Evolutionary conservation across 441 rosid genomes (phyloP), one percentile per base, ranked within the genome.

Genomic region (Pelargonium australe): DNA sequence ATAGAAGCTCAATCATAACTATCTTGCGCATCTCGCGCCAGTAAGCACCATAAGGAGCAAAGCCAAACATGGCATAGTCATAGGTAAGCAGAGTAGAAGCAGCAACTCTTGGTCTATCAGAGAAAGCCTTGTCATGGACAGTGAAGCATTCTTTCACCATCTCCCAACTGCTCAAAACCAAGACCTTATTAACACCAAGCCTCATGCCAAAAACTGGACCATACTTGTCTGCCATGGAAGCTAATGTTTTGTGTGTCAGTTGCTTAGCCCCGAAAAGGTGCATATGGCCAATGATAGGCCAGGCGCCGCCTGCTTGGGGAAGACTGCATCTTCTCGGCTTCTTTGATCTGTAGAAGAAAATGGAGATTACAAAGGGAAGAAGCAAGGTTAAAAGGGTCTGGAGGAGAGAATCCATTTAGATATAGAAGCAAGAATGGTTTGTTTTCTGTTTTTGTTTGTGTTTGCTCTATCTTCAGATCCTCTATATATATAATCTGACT

Each of bases 281-380:
- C 68, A 70, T 31, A 11, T 65, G 73, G 25, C 77, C 77, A 37
- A 69, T 75, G n/a, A 75, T 34, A 14, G 77, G 77, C 77, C 70
- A 75, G 4, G 73, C 73, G 5, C 73, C 70, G 9, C 68, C 70
- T 6, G 68, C 73, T 63, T 70, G 70, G 2, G 77, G 73, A 19
- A 51, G 51, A 1, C 14, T 57, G 51, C 66, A 61, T 41, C 9
- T 12, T 55, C 5, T 55, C 7, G 44, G 43, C 51, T 65, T 70
- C 70, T 41, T 31, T 31, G 69, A 77, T 4, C 9, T 81, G 60
- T 74, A 68, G 20, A 73, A 64, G 20, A 41, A 72, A 7, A 73
- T 10, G 57, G 3, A 76, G 28, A 72, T 53, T 3, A 70, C 13
- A 25, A 73, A 34, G 45, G 66, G 62, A 51, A 73, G n/a, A 11